Evolutionary conservation across 805 yeast genomes (phyloP).

Genomic region (Brettanomyces anomalus): DNA sequence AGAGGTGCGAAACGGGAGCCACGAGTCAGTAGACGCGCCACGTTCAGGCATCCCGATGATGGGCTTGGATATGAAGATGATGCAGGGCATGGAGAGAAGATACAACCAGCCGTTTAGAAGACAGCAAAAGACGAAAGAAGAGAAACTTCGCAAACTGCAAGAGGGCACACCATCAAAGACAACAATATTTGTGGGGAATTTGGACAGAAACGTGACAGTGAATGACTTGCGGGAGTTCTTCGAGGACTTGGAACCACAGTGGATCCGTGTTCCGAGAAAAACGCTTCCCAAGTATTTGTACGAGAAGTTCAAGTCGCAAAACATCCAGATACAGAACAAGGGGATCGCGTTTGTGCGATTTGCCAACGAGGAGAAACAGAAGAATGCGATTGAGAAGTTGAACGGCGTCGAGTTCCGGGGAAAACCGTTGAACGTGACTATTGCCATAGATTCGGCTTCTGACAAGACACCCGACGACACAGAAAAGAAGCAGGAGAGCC

Average conservation of each 20-base stretch:
- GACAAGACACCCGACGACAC: not conserved
- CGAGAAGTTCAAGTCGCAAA: conserved; percentile 34
- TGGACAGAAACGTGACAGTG: conserved; percentile 41
- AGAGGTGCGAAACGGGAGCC: no score
- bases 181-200: conserved; percentile 54
- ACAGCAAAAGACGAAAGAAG: conserved; percentile 17
- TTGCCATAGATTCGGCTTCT: conserved; percentile 52
- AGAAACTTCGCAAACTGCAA: conserved; percentile 24
- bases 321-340: conserved; percentile 41
- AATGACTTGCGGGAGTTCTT: conserved; percentile 38
- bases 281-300: conserved; percentile 35
- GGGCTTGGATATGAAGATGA: no score
- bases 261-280: conserved; percentile 52
- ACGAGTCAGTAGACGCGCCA: no score
- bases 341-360: conserved; percentile 62
- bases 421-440: conserved; percentile 54
- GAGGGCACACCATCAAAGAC: conserved; percentile 48
- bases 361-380: conserved; percentile 35
- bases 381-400: conserved; percentile 47
- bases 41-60: no score
- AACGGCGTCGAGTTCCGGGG: conserved; percentile 62
- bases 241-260: conserved; percentile 40
- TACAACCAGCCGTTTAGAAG: not conserved
- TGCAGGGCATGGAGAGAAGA: no score
- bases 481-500: not conserved